Evolutionary conservation across 768 basidiomycete genomes (phyloP).

Genomic region (Pisolithus marmoratus): DNA sequence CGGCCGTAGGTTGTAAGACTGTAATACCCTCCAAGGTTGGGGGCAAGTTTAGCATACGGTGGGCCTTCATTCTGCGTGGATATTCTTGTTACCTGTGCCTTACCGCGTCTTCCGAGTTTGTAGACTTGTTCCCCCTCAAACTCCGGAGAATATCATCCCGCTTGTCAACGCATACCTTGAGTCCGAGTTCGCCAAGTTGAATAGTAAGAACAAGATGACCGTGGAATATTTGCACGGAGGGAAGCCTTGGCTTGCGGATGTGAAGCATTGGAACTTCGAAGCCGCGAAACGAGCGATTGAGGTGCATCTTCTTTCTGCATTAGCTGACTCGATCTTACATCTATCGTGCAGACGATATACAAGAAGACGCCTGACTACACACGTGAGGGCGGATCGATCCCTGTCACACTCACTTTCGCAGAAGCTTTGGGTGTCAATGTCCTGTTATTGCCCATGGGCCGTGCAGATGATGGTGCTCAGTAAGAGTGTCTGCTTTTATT

Average conservation of each 20-base stretch:
- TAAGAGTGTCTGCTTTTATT: conserved; percentile 31
- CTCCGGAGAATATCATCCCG: conserved; percentile 58
- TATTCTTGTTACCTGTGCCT: neutral
- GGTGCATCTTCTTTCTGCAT: conserved; percentile 26
- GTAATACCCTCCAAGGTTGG: conserved; percentile 88
- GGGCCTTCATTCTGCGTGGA: conserved; percentile 15
- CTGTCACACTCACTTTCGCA: conserved; percentile 83
- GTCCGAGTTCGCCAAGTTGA: conserved; percentile 72
- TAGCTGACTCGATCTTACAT: neutral
- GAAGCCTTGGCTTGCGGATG: conserved; percentile 77
- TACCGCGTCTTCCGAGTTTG: neutral
- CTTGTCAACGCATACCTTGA: conserved; percentile 64
- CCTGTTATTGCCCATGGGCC: conserved; percentile 80
- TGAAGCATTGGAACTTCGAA: conserved; percentile 82
- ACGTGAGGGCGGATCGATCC: conserved; percentile 84
- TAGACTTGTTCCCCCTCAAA: conserved; percentile 75
- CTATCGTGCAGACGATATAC: conserved; percentile 38
- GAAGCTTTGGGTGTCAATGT: conserved; percentile 78
- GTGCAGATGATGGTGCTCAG: conserved; percentile 91
- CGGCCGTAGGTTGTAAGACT: conserved; percentile 76
- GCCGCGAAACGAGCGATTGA: conserved; percentile 78
- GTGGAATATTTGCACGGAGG: conserved; percentile 66
- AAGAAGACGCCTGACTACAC: conserved; percentile 66
- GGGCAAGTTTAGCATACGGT: conserved; percentile 95
- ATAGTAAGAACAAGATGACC: conserved; percentile 68